These are phyloP conservation scores for Euphorbia celastroides DNA, from an alignment of 441 rosid genomes.

Conservation along the genomic window DNA sequence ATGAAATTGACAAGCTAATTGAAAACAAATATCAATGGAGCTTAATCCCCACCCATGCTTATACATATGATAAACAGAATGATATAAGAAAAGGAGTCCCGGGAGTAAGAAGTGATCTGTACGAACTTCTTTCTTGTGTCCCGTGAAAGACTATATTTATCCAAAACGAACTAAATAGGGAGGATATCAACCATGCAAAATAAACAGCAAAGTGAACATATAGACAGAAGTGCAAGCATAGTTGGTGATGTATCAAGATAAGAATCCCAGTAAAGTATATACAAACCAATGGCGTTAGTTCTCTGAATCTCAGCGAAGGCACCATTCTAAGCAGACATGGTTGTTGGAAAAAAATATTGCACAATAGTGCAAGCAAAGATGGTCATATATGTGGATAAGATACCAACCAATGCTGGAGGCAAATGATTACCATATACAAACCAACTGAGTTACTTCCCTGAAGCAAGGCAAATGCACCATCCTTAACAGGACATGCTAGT, in stretches of 20 bases:
- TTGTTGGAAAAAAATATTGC: not conserved
- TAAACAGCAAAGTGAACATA: not conserved
- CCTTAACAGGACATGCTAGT: not conserved
- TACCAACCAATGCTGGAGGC: not conserved
- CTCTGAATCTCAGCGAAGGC: not conserved
- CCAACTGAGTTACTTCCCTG: slow-evolving; percentile 1
- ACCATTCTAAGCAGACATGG: not conserved
- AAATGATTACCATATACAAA: not conserved
- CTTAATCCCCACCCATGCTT: too few relatives aligned
- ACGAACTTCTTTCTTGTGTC: not conserved
- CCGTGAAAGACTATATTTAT: not conserved
- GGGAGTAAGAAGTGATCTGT: not conserved
- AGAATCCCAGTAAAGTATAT: not conserved
- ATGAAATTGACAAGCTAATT: not conserved
- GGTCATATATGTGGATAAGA: not conserved
- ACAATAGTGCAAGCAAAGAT: not conserved
- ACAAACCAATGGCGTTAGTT: slow-evolving; percentile 1
- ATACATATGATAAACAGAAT: not conserved
- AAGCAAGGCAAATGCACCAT: not conserved
- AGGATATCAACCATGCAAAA: slow-evolving; percentile 1
- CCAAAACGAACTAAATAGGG: not conserved
- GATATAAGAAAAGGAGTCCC: too few relatives aligned
- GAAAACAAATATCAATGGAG: too few relatives aligned
- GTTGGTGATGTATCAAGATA: not conserved
- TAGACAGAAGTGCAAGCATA: not conserved